phyloP scores from a whole-genome alignment of 1,139 yeast species.

The Taiozyma sp. region DNA sequence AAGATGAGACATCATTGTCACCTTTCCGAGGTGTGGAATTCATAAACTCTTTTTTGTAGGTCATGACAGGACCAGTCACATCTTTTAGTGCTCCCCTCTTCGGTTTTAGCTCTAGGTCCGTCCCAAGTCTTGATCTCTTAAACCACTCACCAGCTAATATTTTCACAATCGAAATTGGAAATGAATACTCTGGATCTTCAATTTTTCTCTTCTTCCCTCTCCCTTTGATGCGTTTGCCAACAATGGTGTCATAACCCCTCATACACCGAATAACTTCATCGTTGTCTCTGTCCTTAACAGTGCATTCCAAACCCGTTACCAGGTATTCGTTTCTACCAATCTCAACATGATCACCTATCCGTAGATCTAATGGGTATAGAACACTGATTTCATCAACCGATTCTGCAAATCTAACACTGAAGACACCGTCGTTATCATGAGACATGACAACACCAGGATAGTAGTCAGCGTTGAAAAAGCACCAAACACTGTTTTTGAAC shows the following conservation, averaged over 20 bases:
- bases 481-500: constrained; percentile 30
- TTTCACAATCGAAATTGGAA: constrained; percentile 20
- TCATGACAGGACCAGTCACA: constrained; percentile 5
- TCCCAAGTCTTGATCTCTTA: constrained; percentile 21
- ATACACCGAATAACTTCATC: constrained; percentile 38
- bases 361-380: constrained; percentile 30
- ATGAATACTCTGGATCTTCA: background rate
- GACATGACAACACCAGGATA: constrained; percentile 29
- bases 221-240: constrained; percentile 29
- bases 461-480: constrained; percentile 26
- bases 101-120: constrained; percentile 21
- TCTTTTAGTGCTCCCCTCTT: constrained; percentile 14
- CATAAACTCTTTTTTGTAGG: constrained; percentile 5
- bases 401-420: constrained; percentile 21
- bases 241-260: constrained; percentile 51
- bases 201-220: constrained; percentile 12
- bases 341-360: constrained; percentile 36
- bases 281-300: constrained; percentile 15
- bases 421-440: constrained; percentile 8
- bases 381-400: constrained; percentile 12
- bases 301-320: constrained; percentile 42
- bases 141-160: constrained; percentile 26
- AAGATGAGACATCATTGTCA: constrained; percentile 4
- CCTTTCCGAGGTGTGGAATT: constrained; percentile 8
- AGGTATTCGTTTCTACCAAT: constrained; percentile 28